These are phyloP conservation scores for Sclerotinia borealis DNA, from an alignment of 2,329 filamentous ascomycete species.

Conservation along the genomic window DNA sequence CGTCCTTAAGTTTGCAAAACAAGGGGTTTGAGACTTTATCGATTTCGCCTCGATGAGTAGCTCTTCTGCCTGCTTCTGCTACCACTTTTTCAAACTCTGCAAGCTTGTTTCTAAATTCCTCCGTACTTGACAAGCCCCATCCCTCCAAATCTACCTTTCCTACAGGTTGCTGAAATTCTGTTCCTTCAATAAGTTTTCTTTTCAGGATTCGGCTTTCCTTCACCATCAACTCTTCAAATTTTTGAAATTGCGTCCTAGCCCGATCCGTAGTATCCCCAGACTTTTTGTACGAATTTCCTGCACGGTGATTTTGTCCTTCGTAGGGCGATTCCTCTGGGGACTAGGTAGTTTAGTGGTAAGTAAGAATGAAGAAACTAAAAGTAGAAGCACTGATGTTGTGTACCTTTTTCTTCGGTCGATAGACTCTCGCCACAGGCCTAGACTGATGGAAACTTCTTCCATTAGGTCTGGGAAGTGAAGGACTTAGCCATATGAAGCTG, in stretches of 20 bases:
- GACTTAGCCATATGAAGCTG: slow-evolving; percentile 27
- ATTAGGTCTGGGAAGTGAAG: slow-evolving; percentile 15
- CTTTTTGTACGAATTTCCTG: not conserved
- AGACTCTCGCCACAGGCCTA: not conserved
- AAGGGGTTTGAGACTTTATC: slow-evolving; percentile 20
- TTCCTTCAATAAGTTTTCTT: not conserved
- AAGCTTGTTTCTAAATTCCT: not conserved
- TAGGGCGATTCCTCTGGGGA: not conserved
- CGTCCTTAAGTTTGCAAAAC: slow-evolving; percentile 43
- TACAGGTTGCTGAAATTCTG: too few species aligned
- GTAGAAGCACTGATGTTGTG: not conserved
- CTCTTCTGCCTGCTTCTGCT: slow-evolving; percentile 9
- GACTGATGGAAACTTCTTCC: slow-evolving; percentile 11
- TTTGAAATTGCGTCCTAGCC: not conserved
- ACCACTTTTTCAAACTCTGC: not conserved
- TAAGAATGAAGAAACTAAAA: not conserved
- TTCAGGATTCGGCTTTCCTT: not conserved
- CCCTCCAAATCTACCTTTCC: not conserved
- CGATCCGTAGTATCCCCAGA: not conserved
- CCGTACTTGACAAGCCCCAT: not conserved
- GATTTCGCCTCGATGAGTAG: slow-evolving; percentile 12
- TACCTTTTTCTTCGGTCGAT: not conserved
- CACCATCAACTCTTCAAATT: not conserved
- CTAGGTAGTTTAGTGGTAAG: not conserved
- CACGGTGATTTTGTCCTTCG: not conserved